Evolutionary conservation across 2,329 filamentous ascomycete genomes (phyloP).

Genomic region (Aspergillus brunneoviolaceus): DNA sequence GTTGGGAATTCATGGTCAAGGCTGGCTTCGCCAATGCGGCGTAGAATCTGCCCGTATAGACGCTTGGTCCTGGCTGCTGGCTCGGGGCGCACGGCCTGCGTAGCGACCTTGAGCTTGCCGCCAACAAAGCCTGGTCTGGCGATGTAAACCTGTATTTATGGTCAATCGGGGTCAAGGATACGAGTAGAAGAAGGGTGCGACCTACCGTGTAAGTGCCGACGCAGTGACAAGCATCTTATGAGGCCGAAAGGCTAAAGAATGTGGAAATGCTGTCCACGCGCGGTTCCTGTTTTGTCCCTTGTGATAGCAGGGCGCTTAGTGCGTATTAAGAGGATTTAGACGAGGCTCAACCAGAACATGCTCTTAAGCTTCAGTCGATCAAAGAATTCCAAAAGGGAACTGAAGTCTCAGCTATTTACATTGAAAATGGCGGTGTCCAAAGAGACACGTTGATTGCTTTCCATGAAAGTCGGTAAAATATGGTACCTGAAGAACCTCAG

Average conservation of each 20-base stretch:
- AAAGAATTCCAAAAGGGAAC: background rate
- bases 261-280: background rate
- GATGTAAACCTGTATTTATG: background rate
- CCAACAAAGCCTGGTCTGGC: background rate
- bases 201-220: background rate
- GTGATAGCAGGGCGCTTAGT: background rate
- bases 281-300: background rate
- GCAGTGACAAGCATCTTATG: background rate
- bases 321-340: background rate
- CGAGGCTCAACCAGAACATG: background rate
- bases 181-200: background rate
- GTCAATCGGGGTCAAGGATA: background rate
- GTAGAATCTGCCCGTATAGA: background rate
- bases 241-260: background rate
- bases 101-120: background rate
- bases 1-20: background rate
- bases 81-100: background rate
- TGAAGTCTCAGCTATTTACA: background rate
- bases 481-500: conserved; percentile 1
- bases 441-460: background rate
- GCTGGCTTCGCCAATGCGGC: background rate
- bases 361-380: background rate
- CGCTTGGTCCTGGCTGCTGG: background rate
- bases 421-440: background rate
- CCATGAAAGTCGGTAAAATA: background rate